Conservation (phyloP, 2,329 filamentous ascomycete species). For the Dothideomycetes sp. region DNA sequence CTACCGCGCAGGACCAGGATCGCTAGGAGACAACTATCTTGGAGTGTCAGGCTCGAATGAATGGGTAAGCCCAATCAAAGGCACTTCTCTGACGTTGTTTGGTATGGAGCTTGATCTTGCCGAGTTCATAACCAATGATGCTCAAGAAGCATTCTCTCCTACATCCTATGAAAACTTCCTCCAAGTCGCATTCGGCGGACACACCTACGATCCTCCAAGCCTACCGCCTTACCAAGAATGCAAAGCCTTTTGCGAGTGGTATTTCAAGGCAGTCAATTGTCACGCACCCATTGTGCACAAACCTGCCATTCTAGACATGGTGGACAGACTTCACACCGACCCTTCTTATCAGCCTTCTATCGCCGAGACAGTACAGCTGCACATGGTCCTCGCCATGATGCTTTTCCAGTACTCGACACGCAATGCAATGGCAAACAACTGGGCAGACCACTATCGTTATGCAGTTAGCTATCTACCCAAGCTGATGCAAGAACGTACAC, state of each 20-base stretch:
- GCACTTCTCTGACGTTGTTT: slow-evolving; percentile 65
- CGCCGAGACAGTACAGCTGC: slow-evolving; percentile 58
- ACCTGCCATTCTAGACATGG: slow-evolving; percentile 57
- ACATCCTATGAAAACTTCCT: slow-evolving; percentile 64
- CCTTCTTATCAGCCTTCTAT: slow-evolving; percentile 48
- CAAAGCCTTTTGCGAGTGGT: slow-evolving; percentile 62
- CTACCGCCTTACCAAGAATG: slow-evolving; percentile 56
- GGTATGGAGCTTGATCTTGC: slow-evolving; percentile 72
- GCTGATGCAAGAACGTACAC: slow-evolving; percentile 48
- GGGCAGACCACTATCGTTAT: slow-evolving; percentile 71
- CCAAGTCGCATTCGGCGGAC: slow-evolving; percentile 49
- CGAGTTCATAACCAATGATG: slow-evolving; percentile 56
- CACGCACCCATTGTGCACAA: slow-evolving; percentile 71
- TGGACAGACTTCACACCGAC: slow-evolving; percentile 62
- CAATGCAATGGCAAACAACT: slow-evolving; percentile 55
- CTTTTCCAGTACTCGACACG: slow-evolving; percentile 67
- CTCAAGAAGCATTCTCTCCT: slow-evolving; percentile 47
- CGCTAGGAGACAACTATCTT: slow-evolving; percentile 51
- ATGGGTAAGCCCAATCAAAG: slow-evolving; percentile 61
- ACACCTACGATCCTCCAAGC: slow-evolving; percentile 44
- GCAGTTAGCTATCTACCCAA: slow-evolving; percentile 58
- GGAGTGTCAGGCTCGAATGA: slow-evolving; percentile 53
- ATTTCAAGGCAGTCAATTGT: slow-evolving; percentile 59
- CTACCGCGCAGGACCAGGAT: slow-evolving; percentile 33
- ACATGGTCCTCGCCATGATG: slow-evolving; percentile 71